phyloP scores from a whole-genome alignment of 768 basidiomycete genomes.

The Lactarius sanguifluus region DNA sequence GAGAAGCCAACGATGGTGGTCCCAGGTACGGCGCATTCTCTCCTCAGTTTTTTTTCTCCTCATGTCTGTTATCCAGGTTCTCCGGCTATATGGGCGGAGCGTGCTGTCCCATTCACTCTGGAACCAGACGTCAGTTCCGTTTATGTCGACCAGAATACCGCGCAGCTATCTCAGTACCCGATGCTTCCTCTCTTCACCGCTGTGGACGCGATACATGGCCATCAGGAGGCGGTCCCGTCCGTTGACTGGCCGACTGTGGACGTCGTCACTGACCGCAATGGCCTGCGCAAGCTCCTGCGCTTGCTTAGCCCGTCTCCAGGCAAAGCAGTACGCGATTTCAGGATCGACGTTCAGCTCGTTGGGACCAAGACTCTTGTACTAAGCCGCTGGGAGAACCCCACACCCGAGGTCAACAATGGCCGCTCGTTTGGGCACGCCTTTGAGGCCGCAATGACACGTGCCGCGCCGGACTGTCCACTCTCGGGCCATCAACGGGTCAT shows the following conservation, averaged over 20 bases:
- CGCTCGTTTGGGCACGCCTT: slow-evolving; percentile 61
- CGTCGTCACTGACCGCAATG: slow-evolving; percentile 63
- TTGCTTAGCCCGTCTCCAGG: slow-evolving; percentile 43
- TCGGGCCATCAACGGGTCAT: slow-evolving; percentile 64
- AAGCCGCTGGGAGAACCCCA: slow-evolving; percentile 55
- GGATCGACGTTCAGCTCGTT: slow-evolving; percentile 67
- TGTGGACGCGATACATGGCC: slow-evolving; percentile 42
- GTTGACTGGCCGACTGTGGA: slow-evolving; percentile 44
- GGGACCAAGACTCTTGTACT: slow-evolving; percentile 60
- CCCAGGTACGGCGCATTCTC: slow-evolving; percentile 31
- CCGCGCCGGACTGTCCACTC: slow-evolving; percentile 48
- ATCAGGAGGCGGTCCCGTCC: slow-evolving; percentile 27
- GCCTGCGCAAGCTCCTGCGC: slow-evolving; percentile 59
- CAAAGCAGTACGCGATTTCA: slow-evolving; percentile 49
- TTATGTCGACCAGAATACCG: slow-evolving; percentile 60
- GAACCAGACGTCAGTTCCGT: slow-evolving; percentile 50
- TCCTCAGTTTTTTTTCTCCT: no score
- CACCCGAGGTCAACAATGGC: slow-evolving; percentile 31
- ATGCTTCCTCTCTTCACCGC: slow-evolving; percentile 61
- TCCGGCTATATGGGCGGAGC: slow-evolving; percentile 56
- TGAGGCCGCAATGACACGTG: slow-evolving; percentile 53
- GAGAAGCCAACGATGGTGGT: slow-evolving; percentile 35
- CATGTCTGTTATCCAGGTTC: slow-evolving; percentile 45
- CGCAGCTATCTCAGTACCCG: slow-evolving; percentile 39
- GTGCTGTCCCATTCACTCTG: slow-evolving; percentile 51